These are phyloP conservation scores for Phytopythium boreale DNA, from an alignment of 352 stramenopile genomes.

Conservation along the genomic window DNA sequence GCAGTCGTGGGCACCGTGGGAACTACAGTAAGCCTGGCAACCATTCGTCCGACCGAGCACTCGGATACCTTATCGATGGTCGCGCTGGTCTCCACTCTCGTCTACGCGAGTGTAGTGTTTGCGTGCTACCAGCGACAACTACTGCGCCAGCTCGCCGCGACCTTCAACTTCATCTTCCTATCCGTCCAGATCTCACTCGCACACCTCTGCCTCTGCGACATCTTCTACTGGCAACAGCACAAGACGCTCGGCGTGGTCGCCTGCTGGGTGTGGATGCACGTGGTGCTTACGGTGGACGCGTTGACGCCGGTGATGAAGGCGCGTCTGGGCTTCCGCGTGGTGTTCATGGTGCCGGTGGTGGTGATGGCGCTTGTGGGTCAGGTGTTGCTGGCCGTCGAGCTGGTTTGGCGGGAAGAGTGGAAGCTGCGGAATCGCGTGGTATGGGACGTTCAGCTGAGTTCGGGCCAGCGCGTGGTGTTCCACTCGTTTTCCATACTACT, in stretches of 20 bases:
- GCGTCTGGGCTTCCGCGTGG: constrained; percentile 4
- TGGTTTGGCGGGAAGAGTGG: not conserved
- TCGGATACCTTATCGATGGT: not conserved
- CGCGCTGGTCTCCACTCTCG: not conserved
- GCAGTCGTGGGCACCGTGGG: not conserved
- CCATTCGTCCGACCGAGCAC: not conserved
- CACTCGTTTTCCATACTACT: not conserved
- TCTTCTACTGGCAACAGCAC: constrained; percentile 9
- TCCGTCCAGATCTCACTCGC: constrained; percentile 14
- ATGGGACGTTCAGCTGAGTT: not conserved
- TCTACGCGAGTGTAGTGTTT: not conserved
- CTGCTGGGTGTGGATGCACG: constrained; percentile 19
- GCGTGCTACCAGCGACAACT: constrained; percentile 12
- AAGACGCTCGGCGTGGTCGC: not conserved
- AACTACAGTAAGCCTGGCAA: not conserved
- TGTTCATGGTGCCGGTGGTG: constrained; percentile 1
- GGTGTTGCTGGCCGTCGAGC: not conserved
- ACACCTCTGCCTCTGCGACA: constrained; percentile 9
- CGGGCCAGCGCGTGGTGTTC: not conserved
- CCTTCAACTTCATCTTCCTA: constrained; percentile 21
- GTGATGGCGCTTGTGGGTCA: not conserved
- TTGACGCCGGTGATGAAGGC: constrained; percentile 11
- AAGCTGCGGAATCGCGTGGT: not conserved
- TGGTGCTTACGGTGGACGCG: constrained; percentile 12
- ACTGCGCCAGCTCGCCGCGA: constrained; percentile 1